Base-by-base conservation (phyloP, 441 rosid genomes). In the Erodium chrysanthum region DNA sequence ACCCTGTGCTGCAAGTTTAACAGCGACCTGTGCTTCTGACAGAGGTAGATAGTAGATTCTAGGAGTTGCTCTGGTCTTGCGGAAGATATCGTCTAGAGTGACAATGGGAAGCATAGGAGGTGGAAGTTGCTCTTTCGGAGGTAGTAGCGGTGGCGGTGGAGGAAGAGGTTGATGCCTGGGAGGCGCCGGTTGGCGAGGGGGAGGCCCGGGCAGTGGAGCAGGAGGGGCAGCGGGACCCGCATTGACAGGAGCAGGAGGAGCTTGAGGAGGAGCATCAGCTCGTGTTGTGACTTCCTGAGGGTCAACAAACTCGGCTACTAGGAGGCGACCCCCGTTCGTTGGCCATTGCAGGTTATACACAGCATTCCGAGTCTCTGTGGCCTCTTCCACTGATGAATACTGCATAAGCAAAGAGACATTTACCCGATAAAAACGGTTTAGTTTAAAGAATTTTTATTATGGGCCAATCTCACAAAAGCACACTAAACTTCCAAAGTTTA, bases 341-440 rank as follows among this genome's bases (percentile, higher is more conserved):
- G 96, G 99, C 99, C 97, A 94, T 40, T 94, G 92, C 8, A 94
- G 82, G 79, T 89, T 91, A 75, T 91, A 94, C 71, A 91, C 86
- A 15, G 96, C 94, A 78, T 89, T 87, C 23, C 99, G 82, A 0
- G 99, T 91, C 70, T 83, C 88, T 2, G 75, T 63, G 33, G 99
- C 96, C 82, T 94, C 92, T 72, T 94, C 94, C 64, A 84, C 85
- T 0, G 96, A 85, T 12, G 90, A 81, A 73, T 89, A 94, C 99
- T 94, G 89, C 79, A 80, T 48, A 56, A 79, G 31, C 23, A 70
- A 23, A 70, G 68, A 61, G 35, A n/a, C 40, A 59, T 52, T 50
- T 14, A 46, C 71, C 48, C 66, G 4, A 12, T 12, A 44, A 64
- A 31, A 31, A 31, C 6, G 6, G 0, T 31, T 31, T 3, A 25